Evolutionary conservation across 106 monocot species (phyloP), one percentile per base, ranked within the genome.

Genomic region (Acanthochlamys bracteata): DNA sequence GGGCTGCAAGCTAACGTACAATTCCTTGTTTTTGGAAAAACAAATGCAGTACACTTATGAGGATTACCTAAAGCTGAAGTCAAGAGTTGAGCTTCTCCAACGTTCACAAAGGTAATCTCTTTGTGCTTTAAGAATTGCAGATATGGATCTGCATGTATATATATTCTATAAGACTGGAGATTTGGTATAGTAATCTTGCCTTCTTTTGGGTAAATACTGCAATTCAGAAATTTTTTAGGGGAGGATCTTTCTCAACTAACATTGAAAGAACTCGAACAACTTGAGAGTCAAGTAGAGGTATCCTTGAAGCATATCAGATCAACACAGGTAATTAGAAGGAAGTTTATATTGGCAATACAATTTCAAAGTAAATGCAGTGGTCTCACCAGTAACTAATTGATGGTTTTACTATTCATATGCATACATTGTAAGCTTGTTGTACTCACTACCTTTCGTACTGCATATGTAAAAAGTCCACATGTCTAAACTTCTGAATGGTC

Each of bases 241-340:
- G 76, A 76, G 23, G 81, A 81, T 45, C 42, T 81, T 60, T 58
- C 42, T 39, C 55, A 46, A 64, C 45, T 81, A 61, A 76, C 20
- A 14, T 9, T 26, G 6, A 73, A 68, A 25, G 81, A 81, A 54
- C 55, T 81, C 26, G 81, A 81, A 2, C 72, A 72, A 54, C 76
- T 81, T 19, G 81, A 81, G 61, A 69, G 46, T 53, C 81, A 76
- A 54, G 1, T 76, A 4, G 75, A 76, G 58, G 68, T 54, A 40
- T 69, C 81, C 20, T 64, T 81, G 54, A 73, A 64, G 56, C 72
- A 68, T n/a, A 76, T 76, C 26, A 76, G 81, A 76, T 72, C 68
- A 20, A 68, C 68, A 63, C 75, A 69, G 76, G 81, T 76, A 63
- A 19, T 57, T 54, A 19, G 23, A 13, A 8, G 13, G 43, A 7